These are phyloP conservation scores for Macadamia tetraphylla DNA, from an alignment of 164 flowering plant genomes.

Conservation along the genomic window DNA sequence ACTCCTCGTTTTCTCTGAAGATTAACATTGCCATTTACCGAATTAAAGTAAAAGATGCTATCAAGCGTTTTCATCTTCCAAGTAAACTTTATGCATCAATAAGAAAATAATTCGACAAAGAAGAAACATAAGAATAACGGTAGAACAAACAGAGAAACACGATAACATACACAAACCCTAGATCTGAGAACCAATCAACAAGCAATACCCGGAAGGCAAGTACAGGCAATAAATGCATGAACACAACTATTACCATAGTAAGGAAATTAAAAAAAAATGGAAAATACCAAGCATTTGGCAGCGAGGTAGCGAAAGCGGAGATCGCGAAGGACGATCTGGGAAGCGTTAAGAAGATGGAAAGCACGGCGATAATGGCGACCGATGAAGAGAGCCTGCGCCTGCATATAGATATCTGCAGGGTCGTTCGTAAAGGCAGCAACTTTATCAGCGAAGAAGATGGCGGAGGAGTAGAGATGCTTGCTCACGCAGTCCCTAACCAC, in stretches of 20 bases:
- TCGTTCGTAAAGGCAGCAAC: constrained; percentile 87
- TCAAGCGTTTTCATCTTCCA: no score
- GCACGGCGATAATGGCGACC: constrained; percentile 36
- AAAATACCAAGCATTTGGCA: constrained; percentile 79
- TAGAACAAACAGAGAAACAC: background rate
- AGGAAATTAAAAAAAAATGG: constrained; percentile 35
- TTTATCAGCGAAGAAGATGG: constrained; percentile 96
- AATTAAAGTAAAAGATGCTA: no score
- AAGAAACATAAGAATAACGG: background rate
- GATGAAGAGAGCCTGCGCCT: constrained; percentile 71
- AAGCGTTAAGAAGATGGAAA: constrained; percentile 74
- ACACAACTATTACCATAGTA: constrained; percentile 32
- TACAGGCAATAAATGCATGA: background rate
- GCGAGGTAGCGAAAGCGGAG: constrained; percentile 96
- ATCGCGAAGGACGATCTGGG: constrained; percentile 77
- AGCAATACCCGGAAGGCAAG: background rate
- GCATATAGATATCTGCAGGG: constrained; percentile 95
- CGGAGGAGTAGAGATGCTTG: constrained; percentile 96
- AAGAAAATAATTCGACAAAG: background rate
- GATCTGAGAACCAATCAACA: background rate
- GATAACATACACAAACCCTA: background rate
- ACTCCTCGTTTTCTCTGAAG: no score
- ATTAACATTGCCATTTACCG: no score
- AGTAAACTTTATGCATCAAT: background rate
- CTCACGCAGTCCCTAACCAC: constrained; percentile 92